Conservation (phyloP, 2,329 filamentous ascomycete species). For the Diplocarpon rosae region DNA sequence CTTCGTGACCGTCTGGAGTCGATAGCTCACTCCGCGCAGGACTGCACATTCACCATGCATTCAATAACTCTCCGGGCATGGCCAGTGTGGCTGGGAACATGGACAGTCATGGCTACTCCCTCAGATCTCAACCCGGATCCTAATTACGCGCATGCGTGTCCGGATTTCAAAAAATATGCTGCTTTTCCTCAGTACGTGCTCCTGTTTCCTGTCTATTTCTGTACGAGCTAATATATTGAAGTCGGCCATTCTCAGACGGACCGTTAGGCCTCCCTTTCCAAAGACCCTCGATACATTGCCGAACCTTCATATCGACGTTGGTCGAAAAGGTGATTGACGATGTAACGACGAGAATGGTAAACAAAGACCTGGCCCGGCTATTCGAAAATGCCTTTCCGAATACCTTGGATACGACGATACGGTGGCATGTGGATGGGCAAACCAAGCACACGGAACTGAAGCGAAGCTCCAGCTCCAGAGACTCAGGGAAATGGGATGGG, state of each 20-base stretch:
- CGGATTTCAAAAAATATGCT: slow-evolving; percentile 28
- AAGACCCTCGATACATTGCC: slow-evolving; percentile 67
- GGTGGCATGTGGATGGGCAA: slow-evolving; percentile 54
- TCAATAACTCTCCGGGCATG: slow-evolving; percentile 9
- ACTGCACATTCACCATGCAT: slow-evolving; percentile 4
- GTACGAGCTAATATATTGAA: slow-evolving; percentile 29
- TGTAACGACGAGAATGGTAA: slow-evolving; percentile 66
- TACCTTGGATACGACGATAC: slow-evolving; percentile 60
- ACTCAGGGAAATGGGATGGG: slow-evolving; percentile 64
- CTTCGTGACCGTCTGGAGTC: too few relatives aligned
- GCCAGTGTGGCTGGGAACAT: slow-evolving; percentile 9
- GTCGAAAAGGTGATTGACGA: slow-evolving; percentile 85
- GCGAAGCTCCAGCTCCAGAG: slow-evolving; percentile 29
- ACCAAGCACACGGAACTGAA: slow-evolving; percentile 30
- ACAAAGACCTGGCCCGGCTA: slow-evolving; percentile 79
- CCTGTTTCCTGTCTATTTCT: background rate
- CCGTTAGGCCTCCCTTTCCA: slow-evolving; percentile 76
- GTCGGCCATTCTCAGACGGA: slow-evolving; percentile 68
- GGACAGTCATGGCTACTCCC: slow-evolving; percentile 5
- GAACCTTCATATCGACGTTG: slow-evolving; percentile 76
- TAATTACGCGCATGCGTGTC: slow-evolving; percentile 23
- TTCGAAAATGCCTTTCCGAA: slow-evolving; percentile 94
- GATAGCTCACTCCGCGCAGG: background rate
- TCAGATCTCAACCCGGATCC: background rate
- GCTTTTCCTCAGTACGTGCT: slow-evolving; percentile 21